Evolutionary conservation across 176 grass and related monocot species (phyloP), one percentile per base, ranked within the genome.

Genomic region (Melocanna baccifera): DNA sequence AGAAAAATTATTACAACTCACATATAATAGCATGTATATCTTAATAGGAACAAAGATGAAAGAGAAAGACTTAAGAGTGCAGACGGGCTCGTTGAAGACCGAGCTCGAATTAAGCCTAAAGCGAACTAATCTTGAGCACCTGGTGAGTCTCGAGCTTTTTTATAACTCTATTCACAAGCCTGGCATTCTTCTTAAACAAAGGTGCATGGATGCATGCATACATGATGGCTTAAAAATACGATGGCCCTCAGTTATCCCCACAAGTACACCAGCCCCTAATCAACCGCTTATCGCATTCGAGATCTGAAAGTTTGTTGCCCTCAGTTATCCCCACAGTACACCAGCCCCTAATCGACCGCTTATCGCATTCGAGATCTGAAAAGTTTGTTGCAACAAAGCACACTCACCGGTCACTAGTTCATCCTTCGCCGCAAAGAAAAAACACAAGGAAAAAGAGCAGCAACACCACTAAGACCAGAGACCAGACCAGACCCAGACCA

Each of bases 351-450:
- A 71, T 34, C 67, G 30, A 32, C 67, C 37, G 23, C 23, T 19
- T 14, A 3, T 34, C 80, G 59, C 41, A 13, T 12, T 67, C 5
- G 42, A 69, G 52, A 46, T 61, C 26, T 52, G 69, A 69, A 69
- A 52, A 47, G 78, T 82, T 82, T 9, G 83, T 86, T 86, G 72
- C 83, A 41, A 39, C 45, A 25, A 39, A 39, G 26, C 78, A 47
- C 58, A 36, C 70, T 25, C 37, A 0, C 18, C 0, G 13, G 9
- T 42, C 37, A 0, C 18, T 0, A 18, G 12, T 52, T 55, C 73
- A 69, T 40, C 56, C 88, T 90, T 86, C 2, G 66, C 66, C 72
- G 88, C 88, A 43, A 86, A 86, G 88, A 28, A 9, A 80, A 41
- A 80, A 80, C 68, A 12, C 3, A 67, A 28, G 5, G 65, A 62